Conservation (phyloP, 495 filamentous ascomycete genomes). For the Podospora anserina region DNA sequence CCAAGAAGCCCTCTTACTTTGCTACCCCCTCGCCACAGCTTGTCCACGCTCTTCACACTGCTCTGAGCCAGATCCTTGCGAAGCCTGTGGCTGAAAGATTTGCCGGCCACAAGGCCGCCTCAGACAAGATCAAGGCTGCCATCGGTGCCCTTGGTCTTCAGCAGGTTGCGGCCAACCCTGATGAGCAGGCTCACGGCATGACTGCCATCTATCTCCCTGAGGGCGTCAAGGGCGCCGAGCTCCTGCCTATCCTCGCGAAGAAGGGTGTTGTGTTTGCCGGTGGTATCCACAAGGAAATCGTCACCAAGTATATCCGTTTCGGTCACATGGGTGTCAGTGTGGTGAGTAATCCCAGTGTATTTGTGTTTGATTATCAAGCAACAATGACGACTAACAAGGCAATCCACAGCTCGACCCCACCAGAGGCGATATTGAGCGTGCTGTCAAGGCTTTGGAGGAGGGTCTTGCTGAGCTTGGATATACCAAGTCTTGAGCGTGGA, state of each 20-base stretch:
- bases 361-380: neutral
- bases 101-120: slow-evolving; percentile 68
- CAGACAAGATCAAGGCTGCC: slow-evolving; percentile 77
- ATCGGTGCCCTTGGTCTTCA: slow-evolving; percentile 76
- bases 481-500: slow-evolving; percentile 34
- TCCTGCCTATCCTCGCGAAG: slow-evolving; percentile 82
- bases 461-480: slow-evolving; percentile 70
- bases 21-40: slow-evolving; percentile 94
- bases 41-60: slow-evolving; percentile 88
- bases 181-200: slow-evolving; percentile 95
- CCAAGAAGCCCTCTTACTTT: slow-evolving; percentile 94
- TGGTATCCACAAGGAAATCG: slow-evolving; percentile 82
- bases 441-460: slow-evolving; percentile 71
- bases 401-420: slow-evolving; percentile 53
- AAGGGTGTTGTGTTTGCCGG: slow-evolving; percentile 92
- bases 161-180: slow-evolving; percentile 78
- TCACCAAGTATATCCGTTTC: slow-evolving; percentile 56
- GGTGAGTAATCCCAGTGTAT: slow-evolving; percentile 36
- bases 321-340: slow-evolving; percentile 98
- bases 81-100: slow-evolving; percentile 76
- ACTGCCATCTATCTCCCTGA: slow-evolving; percentile 95
- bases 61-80: slow-evolving; percentile 80
- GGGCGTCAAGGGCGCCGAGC: slow-evolving; percentile 68
- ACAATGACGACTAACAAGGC: slow-evolving; percentile 5
- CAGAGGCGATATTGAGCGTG: slow-evolving; percentile 73